Evolutionary conservation across 1,284 basidiomycete species (phyloP), one percentile per base, ranked within the genome.

Genomic region (Lignosus rhinocerotis): DNA sequence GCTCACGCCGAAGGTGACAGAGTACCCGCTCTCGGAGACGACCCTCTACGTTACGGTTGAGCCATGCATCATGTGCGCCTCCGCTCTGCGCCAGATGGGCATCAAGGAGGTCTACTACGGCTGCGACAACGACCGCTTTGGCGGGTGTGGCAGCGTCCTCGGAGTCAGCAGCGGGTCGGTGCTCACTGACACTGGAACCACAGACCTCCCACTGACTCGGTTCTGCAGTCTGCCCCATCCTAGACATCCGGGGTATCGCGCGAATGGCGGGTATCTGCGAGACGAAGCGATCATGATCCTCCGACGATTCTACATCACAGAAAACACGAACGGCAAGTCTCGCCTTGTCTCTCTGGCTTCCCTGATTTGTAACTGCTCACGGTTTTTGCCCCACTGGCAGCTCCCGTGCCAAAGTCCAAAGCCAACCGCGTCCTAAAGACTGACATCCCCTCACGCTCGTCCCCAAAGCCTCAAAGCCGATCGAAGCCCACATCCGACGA

Each of bases 61-160:
- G 75, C 97, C 97, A 0, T 99, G 97, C 74, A 94, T 99, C 70
- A 99, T 99, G 97, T 99, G 97, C 67, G 94, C 95, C 5, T 93
- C 92, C 31, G 97, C 96, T 6, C 80, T 99, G 47, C 84, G 96
- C 51, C 96, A 99, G 75, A 77, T 96, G 60, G 96, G 96, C 7
- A 95, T 99, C 69, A 85, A 87, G 57, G 83, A 90, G 58, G 96
- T 98, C 2, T 93, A 89, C 58, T 98, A 94, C 72, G 97, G 97
- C 1, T 97, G 94, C 67, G 92, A 87, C 17, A 99, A 99, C 72
- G 96, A 98, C 67, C 84, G 96, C 54, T 99, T 99, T 67, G 97
- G 97, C 6, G 97, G 97, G 1, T 98, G 95, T 72, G 96, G 94
- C 41, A 96, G 96, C 68, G 96, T 99, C 9, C 77, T 98, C 43